Evolutionary conservation across 148 eudicot genomes (phyloP), one percentile per base, ranked within the genome.

Genomic region (Camellia japonica): DNA sequence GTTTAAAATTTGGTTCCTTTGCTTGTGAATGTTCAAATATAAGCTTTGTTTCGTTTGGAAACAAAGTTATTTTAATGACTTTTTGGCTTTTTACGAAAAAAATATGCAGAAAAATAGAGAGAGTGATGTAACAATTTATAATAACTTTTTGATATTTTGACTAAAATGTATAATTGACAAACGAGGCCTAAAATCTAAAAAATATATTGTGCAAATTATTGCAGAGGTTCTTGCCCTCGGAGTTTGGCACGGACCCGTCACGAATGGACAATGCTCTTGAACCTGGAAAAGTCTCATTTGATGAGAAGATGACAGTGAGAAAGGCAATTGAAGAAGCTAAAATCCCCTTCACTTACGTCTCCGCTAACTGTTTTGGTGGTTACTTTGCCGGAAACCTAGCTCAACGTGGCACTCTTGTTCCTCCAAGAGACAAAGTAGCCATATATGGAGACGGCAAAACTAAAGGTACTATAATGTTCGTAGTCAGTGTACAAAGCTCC

Each of bases 181-280:
- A 30, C 30, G 51, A 30, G 0, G 30, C 30, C 8, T 43, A 3
- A 43, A 6, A 3, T 41, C 3, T 15, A 6, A 30, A 43, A 70
- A 43, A 12, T 9, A 4, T 2, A 72, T 72, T n/a, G 2, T 47
- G 15, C 3, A 1, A 4, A 12, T 60, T 9, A 4, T 46, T 63
- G 62, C 54, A 90, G 91, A 74, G 93, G 30, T 90, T 90, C 77
- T 67, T 90, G 23, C 93, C 93, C 6, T 90, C 93, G 9, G 93
- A 90, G 51, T 90, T 85, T 75, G 93, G 93, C 0, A 87, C 55
- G 69, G 93, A 90, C 47, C 87, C 89, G 7, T 80, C 87, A 78
- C 59, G 73, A 83, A 89, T 81, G 89, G 83, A 47, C 8, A 41
- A 82, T 59, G 90, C 91, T 3, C 30, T 90, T 2, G 87, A 83